A percentile compares a stretch with the other conserved stretches of the same genome.
These are phyloP conservation scores for Penicillium sp. DNA, from an alignment of 2,329 filamentous ascomycete species.

Conservation along the genomic window DNA sequence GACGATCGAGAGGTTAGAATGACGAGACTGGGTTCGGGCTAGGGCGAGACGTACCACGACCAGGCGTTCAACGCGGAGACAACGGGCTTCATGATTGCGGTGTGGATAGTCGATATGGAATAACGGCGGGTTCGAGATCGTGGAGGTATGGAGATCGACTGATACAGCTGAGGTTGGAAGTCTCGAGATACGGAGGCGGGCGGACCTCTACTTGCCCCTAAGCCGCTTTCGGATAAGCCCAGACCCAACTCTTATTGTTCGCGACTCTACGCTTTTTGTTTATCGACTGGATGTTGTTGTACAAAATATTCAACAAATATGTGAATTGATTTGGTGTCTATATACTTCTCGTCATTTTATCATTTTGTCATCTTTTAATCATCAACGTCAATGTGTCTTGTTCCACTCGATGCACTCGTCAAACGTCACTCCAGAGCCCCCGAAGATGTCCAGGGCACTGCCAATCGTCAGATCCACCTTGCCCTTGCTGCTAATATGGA, in stretches of 20 bases:
- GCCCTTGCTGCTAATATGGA: constrained; percentile 75
- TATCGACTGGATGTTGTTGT: too few species aligned
- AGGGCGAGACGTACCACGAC: constrained; percentile 71
- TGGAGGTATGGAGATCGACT: background rate
- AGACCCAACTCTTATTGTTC: constrained; percentile 1
- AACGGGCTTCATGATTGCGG: constrained; percentile 82
- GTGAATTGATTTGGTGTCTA: too few species aligned
- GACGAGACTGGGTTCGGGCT: background rate
- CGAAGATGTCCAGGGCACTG: constrained; percentile 94
- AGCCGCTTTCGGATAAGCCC: constrained; percentile 25
- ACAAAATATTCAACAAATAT: too few species aligned
- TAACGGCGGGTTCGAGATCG: constrained; percentile 1
- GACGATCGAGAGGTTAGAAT: constrained; percentile 12
- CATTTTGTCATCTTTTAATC: constrained; percentile 61
- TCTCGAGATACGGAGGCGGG: constrained; percentile 26
- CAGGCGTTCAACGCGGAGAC: constrained; percentile 91
- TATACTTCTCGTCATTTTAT: background rate
- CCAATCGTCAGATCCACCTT: constrained; percentile 94
- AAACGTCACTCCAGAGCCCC: constrained; percentile 81
- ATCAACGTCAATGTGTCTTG: constrained; percentile 48
- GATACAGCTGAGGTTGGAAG: constrained; percentile 12
- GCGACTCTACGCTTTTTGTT: too few species aligned
- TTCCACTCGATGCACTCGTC: constrained; percentile 93
- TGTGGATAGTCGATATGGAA: background rate
- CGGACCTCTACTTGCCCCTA: constrained; percentile 21